Conservation (phyloP, 2,329 filamentous ascomycete species). For the Calycina herbarum region DNA sequence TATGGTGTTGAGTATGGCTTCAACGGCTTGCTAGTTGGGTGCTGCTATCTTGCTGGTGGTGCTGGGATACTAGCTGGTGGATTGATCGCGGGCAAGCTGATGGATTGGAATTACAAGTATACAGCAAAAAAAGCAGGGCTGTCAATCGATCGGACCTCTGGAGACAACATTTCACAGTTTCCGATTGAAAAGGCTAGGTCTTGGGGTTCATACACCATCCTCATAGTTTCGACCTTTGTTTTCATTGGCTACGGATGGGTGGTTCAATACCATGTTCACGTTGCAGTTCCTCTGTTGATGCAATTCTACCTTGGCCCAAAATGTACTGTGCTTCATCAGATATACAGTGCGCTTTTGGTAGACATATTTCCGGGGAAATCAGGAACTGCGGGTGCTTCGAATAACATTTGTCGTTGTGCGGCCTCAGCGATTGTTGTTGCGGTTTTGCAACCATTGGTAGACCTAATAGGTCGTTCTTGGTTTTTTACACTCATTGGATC, state of each 20-base stretch:
- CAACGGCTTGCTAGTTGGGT: slow-evolving; percentile 31
- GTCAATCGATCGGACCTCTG: slow-evolving; percentile 44
- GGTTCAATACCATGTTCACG: slow-evolving; percentile 19
- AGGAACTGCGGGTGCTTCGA: slow-evolving; percentile 59
- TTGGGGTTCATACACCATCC: neutral
- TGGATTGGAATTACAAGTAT: slow-evolving; percentile 56
- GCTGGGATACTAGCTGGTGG: slow-evolving; percentile 1
- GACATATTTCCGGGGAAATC: slow-evolving; percentile 59
- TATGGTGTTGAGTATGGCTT: slow-evolving; percentile 47
- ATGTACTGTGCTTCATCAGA: slow-evolving; percentile 57
- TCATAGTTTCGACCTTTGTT: slow-evolving; percentile 14
- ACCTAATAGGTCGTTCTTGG: slow-evolving; percentile 56
- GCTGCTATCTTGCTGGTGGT: slow-evolving; percentile 21
- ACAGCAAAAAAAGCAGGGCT: slow-evolving; percentile 47
- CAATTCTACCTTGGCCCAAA: slow-evolving; percentile 55
- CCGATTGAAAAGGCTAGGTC: slow-evolving; percentile 33
- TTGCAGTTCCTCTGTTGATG: slow-evolving; percentile 54
- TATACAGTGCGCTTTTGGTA: slow-evolving; percentile 58
- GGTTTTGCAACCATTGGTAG: slow-evolving; percentile 56
- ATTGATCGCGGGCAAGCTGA: slow-evolving; percentile 38
- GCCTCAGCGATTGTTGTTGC: slow-evolving; percentile 57
- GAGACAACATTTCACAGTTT: slow-evolving; percentile 48
- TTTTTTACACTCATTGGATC: slow-evolving; percentile 55
- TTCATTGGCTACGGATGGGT: slow-evolving; percentile 35
- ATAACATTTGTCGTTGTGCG: slow-evolving; percentile 59